Base-by-base conservation (phyloP, 345 rosid species). In the Erucastrum elatum region DNA sequence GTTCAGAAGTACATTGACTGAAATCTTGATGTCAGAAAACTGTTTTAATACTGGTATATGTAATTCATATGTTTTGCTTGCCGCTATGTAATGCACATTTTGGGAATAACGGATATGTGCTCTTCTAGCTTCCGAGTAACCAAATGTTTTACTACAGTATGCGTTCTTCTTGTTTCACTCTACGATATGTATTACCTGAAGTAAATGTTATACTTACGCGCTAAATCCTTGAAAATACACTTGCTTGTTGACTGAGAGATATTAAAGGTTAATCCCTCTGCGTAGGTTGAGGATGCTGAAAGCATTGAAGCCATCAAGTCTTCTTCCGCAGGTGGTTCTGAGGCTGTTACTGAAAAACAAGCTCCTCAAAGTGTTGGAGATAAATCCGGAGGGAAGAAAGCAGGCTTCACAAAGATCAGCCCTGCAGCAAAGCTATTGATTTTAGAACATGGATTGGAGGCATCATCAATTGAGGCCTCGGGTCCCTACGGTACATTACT, bases 391-490 rank as follows among this genome's bases (percentile, higher is more conserved):
- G 86, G 34, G 49, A 83, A 59, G 69, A 86, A 80, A 74, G 66
- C 77, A 51, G 83, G 80, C 30, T 86, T 92, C 85, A 85, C 90
- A 58, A 94, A 86, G 89, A 91, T 94, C 77, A 94, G 97, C 72
- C 97, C 98, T 68, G 81, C 98, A 16, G 97, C 98, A 60, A 94
- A 90, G 76, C 56, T 88, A 76, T 88, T 94, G 53, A 92, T 94
- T 76, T 81, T 83, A 44, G 90, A 90, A 83, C 75, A 91, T 82
- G 93, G 95, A 66, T 82, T 94, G 86, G 98, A 94, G 82, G 64
- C 81, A 82, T 87, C 94, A 74, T 87, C 87, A n/a, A 74, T 94
- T 67, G 87, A 79, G 82, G 94, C 98, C 62, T 82, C 98, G 8
- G 97, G 98, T 75, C 89, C 91, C 75, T 80, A 74, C 51, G 93